A percentile compares a stretch with the other conserved stretches of the same genome.
These are phyloP conservation scores for Fusarium dlaminii DNA, from an alignment of 2,329 filamentous ascomycete genomes.

Conservation along the genomic window DNA sequence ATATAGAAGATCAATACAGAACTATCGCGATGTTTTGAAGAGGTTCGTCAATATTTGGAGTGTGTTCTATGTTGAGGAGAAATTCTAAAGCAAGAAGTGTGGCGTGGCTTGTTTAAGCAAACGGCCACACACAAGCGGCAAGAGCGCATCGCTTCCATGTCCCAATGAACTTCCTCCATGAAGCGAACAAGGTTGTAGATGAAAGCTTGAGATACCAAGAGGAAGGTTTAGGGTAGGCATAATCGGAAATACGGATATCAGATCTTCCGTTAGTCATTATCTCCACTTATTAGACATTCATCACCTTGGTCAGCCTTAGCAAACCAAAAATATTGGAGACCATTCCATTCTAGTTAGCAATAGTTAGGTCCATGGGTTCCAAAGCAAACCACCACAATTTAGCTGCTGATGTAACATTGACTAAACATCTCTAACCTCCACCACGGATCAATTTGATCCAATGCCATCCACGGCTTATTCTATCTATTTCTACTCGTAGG, in stretches of 20 bases:
- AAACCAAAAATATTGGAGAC: slow-evolving; percentile 9
- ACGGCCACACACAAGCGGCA: not conserved
- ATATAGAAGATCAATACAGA: not conserved
- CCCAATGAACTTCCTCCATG: not conserved
- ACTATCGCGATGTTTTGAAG: not conserved
- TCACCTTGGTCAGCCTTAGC: slow-evolving; percentile 34
- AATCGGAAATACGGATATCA: slow-evolving; percentile 21
- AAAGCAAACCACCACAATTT: slow-evolving; percentile 6
- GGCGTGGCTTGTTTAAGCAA: not conserved
- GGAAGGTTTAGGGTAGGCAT: not conserved
- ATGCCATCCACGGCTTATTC: slow-evolving; percentile 15
- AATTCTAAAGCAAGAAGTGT: not conserved
- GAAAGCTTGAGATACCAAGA: not conserved
- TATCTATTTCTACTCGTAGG: slow-evolving; percentile 29
- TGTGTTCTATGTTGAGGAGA: not conserved
- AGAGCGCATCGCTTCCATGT: not conserved
- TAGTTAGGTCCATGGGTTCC: not conserved
- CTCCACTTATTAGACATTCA: slow-evolving; percentile 18
- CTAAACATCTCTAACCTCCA: slow-evolving; percentile 34
- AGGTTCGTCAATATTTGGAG: not conserved
- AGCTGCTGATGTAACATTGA: slow-evolving; percentile 43
- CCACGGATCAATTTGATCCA: slow-evolving; percentile 14
- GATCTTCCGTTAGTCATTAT: slow-evolving; percentile 22
- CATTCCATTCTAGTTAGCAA: not conserved
- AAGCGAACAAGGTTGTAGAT: not conserved